Evolutionary conservation across 1,139 yeast genomes (phyloP), one percentile per base, ranked within the genome.

Genomic region (Saccharomyces hybrid): DNA sequence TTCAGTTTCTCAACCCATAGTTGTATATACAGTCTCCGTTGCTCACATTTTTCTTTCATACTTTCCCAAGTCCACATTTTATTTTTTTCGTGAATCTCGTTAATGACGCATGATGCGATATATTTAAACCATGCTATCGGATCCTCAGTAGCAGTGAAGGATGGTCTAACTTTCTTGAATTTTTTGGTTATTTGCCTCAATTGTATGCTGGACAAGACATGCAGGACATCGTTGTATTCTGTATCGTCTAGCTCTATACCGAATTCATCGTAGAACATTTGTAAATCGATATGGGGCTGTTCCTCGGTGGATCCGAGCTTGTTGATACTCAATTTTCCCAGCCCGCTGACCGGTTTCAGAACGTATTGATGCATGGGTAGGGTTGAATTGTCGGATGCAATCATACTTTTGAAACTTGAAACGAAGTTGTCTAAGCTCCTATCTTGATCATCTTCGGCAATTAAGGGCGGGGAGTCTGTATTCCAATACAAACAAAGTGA

Each of bases 1-100:
- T 60, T 72, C 48, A 79, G 65, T 57, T 84, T 77, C 58, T 78
- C 75, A 62, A 82, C 85, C 86, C 90, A 93, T 0, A 88, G 72
- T 13, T 68, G 69, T 13, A 87, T 77, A 69, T 95, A 95, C 1
- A 75, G 72, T 56, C 77, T 78, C 62, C 97, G 77, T 64, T 86
- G 84, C 56, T 86, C 87, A 59, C 96, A 75, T 63, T 96, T 78
- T 55, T 76, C 78, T 52, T 80, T 80, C 61, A 93, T 82, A 65
- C 81, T 80, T 1, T 79, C 95, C 99, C 99, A 95, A 46, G 90
- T 83, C 95, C 97, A 88, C 64, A 81, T 83, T 60, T 83, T 79
- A 64, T 88, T 82, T 63, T 78, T 81, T 59, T 88, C 93, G 61
- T 87, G 96, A 41, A 95, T 84, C 67, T 90, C 97, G 57, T 82